A percentile compares a stretch with the other conserved stretches of the same genome.
Conservation (phyloP, 345 rosid species). For the Ailanthus altissimus region DNA sequence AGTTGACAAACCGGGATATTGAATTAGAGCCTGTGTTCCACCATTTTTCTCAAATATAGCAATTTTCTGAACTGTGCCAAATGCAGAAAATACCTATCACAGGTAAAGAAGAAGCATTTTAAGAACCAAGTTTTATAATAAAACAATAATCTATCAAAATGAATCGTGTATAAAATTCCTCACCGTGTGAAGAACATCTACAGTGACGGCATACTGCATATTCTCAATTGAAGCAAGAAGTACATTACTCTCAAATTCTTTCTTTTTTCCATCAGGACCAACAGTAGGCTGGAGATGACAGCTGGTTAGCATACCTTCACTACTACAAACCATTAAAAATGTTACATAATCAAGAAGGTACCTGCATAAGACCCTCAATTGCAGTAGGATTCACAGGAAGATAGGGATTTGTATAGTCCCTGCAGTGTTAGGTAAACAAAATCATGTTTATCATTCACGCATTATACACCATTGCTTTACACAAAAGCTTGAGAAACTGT, state of each 20-base stretch:
- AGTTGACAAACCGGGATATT: slow-evolving; percentile 68
- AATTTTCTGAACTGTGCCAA: slow-evolving; percentile 91
- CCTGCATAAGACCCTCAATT: slow-evolving; percentile 84
- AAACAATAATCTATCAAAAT: background rate
- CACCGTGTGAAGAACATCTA: slow-evolving; percentile 88
- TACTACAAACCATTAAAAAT: slow-evolving; percentile 3
- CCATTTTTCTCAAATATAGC: slow-evolving; percentile 97
- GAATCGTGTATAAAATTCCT: slow-evolving; percentile 27
- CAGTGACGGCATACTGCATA: slow-evolving; percentile 97
- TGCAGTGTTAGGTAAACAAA: slow-evolving; percentile 35
- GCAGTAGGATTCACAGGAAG: slow-evolving; percentile 98
- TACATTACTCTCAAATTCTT: slow-evolving; percentile 88
- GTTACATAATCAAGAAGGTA: slow-evolving; percentile 23
- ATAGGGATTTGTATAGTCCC: slow-evolving; percentile 96
- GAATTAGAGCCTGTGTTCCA: slow-evolving; percentile 90
- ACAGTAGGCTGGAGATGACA: slow-evolving; percentile 55
- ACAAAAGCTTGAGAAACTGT: slow-evolving; percentile 10
- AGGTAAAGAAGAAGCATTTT: slow-evolving; percentile 8
- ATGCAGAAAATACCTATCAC: slow-evolving; percentile 78
- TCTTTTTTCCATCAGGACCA: slow-evolving; percentile 90
- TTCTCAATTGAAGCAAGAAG: slow-evolving; percentile 95
- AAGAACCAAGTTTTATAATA: slow-evolving; percentile 5
- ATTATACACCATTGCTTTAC: background rate
- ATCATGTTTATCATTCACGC: slow-evolving; percentile 24
- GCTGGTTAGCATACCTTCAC: slow-evolving; percentile 19